These are phyloP conservation scores for Avicennia marina DNA, from an alignment of 257 asterid species.

Conservation along the genomic window DNA sequence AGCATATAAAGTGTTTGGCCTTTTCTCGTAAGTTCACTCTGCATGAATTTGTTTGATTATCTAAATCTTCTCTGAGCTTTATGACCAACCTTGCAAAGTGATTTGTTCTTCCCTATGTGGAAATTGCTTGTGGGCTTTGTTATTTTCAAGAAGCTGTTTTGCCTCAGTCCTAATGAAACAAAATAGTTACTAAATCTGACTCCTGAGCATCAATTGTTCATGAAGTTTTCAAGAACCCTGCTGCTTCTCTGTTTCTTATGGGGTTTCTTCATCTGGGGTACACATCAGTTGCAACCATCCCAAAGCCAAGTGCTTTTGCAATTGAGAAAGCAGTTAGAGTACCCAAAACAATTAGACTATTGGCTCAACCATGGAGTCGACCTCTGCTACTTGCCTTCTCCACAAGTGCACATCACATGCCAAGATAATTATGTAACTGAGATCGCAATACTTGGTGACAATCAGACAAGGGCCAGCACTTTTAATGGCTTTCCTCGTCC, in stretches of 20 bases:
- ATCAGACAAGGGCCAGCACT: slow-evolving; percentile 19
- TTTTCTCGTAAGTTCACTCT: too few relatives aligned
- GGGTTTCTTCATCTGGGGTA: slow-evolving; percentile 34
- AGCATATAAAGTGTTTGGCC: background rate
- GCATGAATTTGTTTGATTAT: too few relatives aligned
- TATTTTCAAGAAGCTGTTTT: too few relatives aligned
- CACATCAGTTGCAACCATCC: slow-evolving; percentile 50
- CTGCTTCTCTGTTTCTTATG: slow-evolving; percentile 27
- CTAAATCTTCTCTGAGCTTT: too few relatives aligned
- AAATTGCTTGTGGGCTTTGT: too few relatives aligned
- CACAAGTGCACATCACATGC: slow-evolving; percentile 51
- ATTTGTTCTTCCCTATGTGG: too few relatives aligned
- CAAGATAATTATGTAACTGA: slow-evolving; percentile 35
- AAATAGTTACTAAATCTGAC: too few relatives aligned
- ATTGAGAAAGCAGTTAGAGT: slow-evolving; percentile 59
- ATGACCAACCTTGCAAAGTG: too few relatives aligned
- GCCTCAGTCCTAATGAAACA: too few relatives aligned
- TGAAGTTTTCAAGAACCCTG: slow-evolving; percentile 29
- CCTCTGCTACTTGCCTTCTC: slow-evolving; percentile 43
- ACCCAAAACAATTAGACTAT: slow-evolving; percentile 47
- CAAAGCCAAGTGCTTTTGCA: slow-evolving; percentile 58
- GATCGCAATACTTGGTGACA: slow-evolving; percentile 45
- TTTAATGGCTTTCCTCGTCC: slow-evolving; percentile 42
- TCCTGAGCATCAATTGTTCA: slow-evolving; percentile 13
- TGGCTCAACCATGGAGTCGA: slow-evolving; percentile 32